Evolutionary conservation across 352 stramenopile species (phyloP).

Genomic region (Phytophthora vignae): DNA sequence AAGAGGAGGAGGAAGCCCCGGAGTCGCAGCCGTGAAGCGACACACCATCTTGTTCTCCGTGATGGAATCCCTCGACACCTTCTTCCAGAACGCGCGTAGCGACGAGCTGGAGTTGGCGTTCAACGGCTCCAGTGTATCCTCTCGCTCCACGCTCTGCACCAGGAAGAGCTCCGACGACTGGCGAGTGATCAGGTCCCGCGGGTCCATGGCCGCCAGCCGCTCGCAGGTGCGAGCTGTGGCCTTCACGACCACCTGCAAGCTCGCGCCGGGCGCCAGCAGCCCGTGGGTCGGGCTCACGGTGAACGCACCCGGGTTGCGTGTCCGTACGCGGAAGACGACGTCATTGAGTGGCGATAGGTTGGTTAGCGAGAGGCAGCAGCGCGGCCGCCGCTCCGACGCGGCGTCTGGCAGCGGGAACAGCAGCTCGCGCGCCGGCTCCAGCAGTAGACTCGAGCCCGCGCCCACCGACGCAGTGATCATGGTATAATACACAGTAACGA

Average conservation of each 20-base stretch:
- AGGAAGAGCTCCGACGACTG: slow-evolving; percentile 60
- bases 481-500: background rate
- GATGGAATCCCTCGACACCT: slow-evolving; percentile 57
- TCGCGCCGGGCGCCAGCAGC: slow-evolving; percentile 50
- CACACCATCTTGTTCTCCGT: slow-evolving; percentile 76
- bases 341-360: slow-evolving; percentile 72
- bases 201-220: slow-evolving; percentile 44
- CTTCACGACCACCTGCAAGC: slow-evolving; percentile 49
- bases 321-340: slow-evolving; percentile 81
- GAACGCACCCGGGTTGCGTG: slow-evolving; percentile 80
- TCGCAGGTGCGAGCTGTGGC: slow-evolving; percentile 42
- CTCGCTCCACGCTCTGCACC: slow-evolving; percentile 63
- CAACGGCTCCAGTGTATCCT: slow-evolving; percentile 48
- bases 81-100: slow-evolving; percentile 65
- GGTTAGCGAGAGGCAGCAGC: slow-evolving; percentile 54
- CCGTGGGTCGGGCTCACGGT: slow-evolving; percentile 75
- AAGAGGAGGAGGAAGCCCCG: background rate
- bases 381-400: slow-evolving; percentile 18
- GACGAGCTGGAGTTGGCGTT: slow-evolving; percentile 43
- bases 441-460: slow-evolving; percentile 75
- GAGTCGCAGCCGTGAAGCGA: slow-evolving; percentile 40
- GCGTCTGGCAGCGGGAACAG: slow-evolving; percentile 43
- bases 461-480: slow-evolving; percentile 82
- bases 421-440: slow-evolving; percentile 72
- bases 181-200: slow-evolving; percentile 40